A percentile compares a stretch with the other conserved stretches of the same genome.
Evolutionary conservation across 352 stramenopile genomes (phyloP).

Genomic region (Pythium aphanidermatum): DNA sequence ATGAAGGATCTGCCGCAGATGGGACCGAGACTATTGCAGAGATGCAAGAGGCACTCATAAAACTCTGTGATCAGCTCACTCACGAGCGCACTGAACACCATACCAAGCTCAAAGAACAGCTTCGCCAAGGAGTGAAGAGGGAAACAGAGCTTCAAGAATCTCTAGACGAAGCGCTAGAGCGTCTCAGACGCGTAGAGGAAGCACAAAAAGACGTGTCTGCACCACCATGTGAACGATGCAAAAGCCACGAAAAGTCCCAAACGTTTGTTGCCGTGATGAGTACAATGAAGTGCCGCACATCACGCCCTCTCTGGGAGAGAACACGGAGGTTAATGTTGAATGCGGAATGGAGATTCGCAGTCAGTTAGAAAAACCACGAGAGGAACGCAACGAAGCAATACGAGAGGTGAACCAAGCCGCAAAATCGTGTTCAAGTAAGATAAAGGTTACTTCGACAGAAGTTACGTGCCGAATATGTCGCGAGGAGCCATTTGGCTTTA

Average conservation of each 20-base stretch:
- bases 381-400: too few species aligned
- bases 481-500: conserved; percentile 48
- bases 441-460: neutral
- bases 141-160: neutral
- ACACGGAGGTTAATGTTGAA: too few species aligned
- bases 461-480: conserved; percentile 25
- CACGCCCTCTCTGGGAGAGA: too few species aligned
- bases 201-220: conserved; percentile 6
- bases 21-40: conserved; percentile 34
- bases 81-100: conserved; percentile 17
- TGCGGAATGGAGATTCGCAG: too few species aligned
- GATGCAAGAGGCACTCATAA: conserved; percentile 31
- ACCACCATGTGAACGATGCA: too few species aligned
- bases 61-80: conserved; percentile 27
- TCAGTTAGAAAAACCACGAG: too few species aligned
- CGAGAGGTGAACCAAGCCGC: conserved; percentile 3
- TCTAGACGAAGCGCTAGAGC: neutral
- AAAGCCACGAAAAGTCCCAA: too few species aligned
- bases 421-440: conserved; percentile 4
- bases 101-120: conserved; percentile 1
- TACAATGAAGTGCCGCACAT: too few species aligned
- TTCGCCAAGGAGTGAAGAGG: neutral
- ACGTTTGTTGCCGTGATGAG: too few species aligned
- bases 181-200: neutral
- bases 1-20: conserved; percentile 27